Conservation (phyloP, 2,329 filamentous ascomycete species). For the Leptodontidium sp. region DNA sequence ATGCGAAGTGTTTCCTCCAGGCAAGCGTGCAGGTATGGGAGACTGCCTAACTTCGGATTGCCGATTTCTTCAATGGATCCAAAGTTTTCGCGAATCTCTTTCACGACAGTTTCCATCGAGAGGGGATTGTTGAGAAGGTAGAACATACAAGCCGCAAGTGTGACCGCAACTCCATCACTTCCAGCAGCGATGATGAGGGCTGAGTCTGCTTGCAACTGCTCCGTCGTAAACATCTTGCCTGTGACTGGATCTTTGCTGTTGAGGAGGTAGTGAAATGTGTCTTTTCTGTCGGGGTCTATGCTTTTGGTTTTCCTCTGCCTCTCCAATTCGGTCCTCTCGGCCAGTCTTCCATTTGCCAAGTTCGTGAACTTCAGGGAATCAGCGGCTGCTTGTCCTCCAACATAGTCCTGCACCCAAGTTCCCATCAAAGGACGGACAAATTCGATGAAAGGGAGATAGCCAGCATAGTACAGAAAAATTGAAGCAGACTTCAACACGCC, state of each 20-base stretch:
- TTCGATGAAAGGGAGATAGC: constrained; percentile 31
- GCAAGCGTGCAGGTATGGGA: constrained; percentile 53
- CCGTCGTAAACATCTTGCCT: constrained; percentile 28
- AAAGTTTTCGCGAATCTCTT: constrained; percentile 54
- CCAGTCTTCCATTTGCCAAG: constrained; percentile 27
- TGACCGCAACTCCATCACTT: constrained; percentile 29
- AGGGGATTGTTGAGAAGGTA: constrained; percentile 43
- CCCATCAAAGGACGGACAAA: constrained; percentile 27
- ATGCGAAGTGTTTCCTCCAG: constrained; percentile 54
- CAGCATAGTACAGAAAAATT: constrained; percentile 30
- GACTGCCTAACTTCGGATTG: constrained; percentile 41
- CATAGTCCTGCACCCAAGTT: constrained; percentile 24
- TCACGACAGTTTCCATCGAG: constrained; percentile 36
- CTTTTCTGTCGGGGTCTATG: constrained; percentile 24
- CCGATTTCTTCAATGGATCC: constrained; percentile 50
- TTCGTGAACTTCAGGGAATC: constrained; percentile 29
- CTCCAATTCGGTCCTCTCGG: constrained; percentile 25
- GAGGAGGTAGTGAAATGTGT: constrained; percentile 36
- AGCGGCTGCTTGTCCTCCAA: constrained; percentile 26
- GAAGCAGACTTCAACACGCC: constrained; percentile 27
- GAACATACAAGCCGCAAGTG: constrained; percentile 30
- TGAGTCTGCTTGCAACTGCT: constrained; percentile 30
- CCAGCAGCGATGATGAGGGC: constrained; percentile 34
- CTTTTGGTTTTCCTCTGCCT: constrained; percentile 10
- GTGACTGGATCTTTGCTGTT: constrained; percentile 33